Evolutionary conservation across 345 rosid genomes (phyloP), one percentile per base, ranked within the genome.

Genomic region (Rhodamnia rubescens): DNA sequence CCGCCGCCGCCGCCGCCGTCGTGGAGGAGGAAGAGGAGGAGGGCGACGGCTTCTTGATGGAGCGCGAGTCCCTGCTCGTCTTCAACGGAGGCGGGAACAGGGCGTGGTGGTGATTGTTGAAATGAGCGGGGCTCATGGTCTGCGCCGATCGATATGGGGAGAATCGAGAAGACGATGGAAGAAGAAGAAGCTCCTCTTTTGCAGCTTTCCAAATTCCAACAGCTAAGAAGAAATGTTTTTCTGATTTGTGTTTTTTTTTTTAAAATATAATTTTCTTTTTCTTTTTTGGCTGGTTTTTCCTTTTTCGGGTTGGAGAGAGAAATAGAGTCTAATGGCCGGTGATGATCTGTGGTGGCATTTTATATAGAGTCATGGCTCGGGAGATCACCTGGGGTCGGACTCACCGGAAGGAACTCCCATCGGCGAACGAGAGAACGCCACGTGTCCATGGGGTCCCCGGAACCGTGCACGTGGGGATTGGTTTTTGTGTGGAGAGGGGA

Each of bases 51-150:
- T 94, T 94, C 78, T 89, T 94, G 42, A 92, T 94, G 78, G 88
- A 54, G 88, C 92, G 95, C 0, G 98, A 95, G 61, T 88, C 93
- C 83, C 89, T 94, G 89, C 87, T 89, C 59, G 92, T 83, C 85
- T 89, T 90, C 87, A 93, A 50, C 2, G 89, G 86, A 13, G 90
- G 88, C 8, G 91, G 90, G 84, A 85, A 85, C 1, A 69, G 42
- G 18, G 83, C 54, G 29, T 20, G 86, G 36, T 86, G 88, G 16
- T 24, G 56, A 21, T 83, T 88, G 50, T 90, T 80, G 83, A 74
- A 82, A 59, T 85, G 87, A 8, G 91, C 49, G 47, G 91, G 88
- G 59, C 90, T 88, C 93, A 92, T 91, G 47, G 26, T 69, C 80
- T 36, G 26, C 47, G 82, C 61, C 56, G 85, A 82, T 82, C 84